Evolutionary conservation across 1,284 basidiomycete genomes (phyloP).

Genomic region (Puccinia coronata): DNA sequence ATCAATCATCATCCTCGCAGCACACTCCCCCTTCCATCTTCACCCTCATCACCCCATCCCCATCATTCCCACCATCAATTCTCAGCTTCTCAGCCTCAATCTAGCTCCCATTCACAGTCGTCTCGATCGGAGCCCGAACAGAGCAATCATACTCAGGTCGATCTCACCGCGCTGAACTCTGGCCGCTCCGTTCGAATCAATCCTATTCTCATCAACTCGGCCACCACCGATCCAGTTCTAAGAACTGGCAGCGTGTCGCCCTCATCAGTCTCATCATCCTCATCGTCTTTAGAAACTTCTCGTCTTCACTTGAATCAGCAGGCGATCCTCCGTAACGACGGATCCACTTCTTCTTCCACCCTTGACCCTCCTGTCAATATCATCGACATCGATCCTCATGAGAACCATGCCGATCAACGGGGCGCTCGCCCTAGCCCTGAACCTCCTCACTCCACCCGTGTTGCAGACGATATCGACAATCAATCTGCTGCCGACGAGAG

Average conservation of each 20-base stretch:
- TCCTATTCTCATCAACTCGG: constrained; percentile 21
- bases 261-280: constrained; percentile 49
- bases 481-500: constrained; percentile 41
- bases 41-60: not conserved
- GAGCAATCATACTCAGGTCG: not conserved
- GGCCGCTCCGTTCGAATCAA: not conserved
- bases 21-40: constrained; percentile 39
- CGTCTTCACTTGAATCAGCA: constrained; percentile 17
- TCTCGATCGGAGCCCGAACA: not conserved
- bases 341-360: constrained; percentile 2
- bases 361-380: constrained; percentile 17
- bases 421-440: not conserved
- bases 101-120: not conserved
- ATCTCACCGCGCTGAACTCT: not conserved
- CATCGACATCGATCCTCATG: not conserved
- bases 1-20: constrained; percentile 50
- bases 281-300: constrained; percentile 40
- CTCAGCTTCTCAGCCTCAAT: not conserved
- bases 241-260: constrained; percentile 48
- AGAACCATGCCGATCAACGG: not conserved
- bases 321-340: constrained; percentile 24
- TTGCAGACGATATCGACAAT: constrained; percentile 9
- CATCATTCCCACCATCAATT: not conserved
- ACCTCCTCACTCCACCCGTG: not conserved
- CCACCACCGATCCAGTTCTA: constrained; percentile 9